Evolutionary conservation across 306 rosid genomes (phyloP).

Genomic region (Mimosa bimucronata): DNA sequence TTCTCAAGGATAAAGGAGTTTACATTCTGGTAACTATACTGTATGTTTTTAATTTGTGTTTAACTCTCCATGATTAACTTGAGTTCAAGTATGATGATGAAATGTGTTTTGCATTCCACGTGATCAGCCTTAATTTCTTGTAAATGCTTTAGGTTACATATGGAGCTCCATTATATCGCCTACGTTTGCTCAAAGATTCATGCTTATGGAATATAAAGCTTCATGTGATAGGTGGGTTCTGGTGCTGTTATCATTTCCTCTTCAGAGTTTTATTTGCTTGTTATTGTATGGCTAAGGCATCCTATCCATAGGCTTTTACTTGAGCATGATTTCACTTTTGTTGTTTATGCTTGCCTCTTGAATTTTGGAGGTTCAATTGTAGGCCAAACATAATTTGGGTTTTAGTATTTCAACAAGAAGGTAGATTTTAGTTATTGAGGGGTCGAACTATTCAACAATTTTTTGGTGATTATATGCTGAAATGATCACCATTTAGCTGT

Average conservation of each 20-base stretch:
- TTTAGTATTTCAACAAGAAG: background rate
- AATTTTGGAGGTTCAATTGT: background rate
- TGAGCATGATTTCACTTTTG: background rate
- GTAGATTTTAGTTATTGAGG: slow-evolving; percentile 23
- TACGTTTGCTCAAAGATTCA: slow-evolving; percentile 62
- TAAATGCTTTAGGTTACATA: slow-evolving; percentile 67
- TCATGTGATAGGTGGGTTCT: slow-evolving; percentile 81
- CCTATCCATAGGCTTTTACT: background rate
- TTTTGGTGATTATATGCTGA: slow-evolving; percentile 23
- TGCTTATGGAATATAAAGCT: slow-evolving; percentile 73
- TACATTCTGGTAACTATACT: slow-evolving; percentile 72
- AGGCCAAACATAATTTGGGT: background rate
- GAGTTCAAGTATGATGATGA: slow-evolving; percentile 2
- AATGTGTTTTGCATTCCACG: slow-evolving; percentile 19
- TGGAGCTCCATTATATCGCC: slow-evolving; percentile 78
- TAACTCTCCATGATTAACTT: slow-evolving; percentile 17
- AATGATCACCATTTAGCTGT: background rate
- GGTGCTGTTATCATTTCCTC: slow-evolving; percentile 24
- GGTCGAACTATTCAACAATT: slow-evolving; percentile 18
- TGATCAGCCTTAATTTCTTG: slow-evolving; percentile 35
- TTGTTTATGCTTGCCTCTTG: too few relatives aligned
- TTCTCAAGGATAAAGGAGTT: slow-evolving; percentile 88
- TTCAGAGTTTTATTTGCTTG: slow-evolving; percentile 12
- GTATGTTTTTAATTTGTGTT: slow-evolving; percentile 14
- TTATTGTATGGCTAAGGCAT: background rate